Evolutionary conservation across 2,329 filamentous ascomycete species (phyloP).

Genomic region (Huntiella omanensis): DNA sequence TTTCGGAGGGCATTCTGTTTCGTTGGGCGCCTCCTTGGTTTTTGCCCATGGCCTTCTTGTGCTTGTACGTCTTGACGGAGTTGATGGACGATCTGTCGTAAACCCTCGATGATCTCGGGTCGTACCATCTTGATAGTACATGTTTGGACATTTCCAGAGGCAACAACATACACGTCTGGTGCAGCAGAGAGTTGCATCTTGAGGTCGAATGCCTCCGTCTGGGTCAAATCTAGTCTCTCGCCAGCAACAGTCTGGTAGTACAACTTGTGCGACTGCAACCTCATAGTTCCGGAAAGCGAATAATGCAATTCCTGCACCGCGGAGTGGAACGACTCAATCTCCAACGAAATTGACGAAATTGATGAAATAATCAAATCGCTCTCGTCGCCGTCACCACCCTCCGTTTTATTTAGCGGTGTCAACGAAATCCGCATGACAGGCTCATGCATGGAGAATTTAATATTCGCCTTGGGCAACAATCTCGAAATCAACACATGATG

Average conservation of each 20-base stretch:
- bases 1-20: conserved; percentile 55
- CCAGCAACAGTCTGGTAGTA: conserved; percentile 86
- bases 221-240: conserved; percentile 66
- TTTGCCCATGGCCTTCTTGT: conserved; percentile 21
- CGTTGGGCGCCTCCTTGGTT: conserved; percentile 27
- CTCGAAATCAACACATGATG: conserved; percentile 62
- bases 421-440: conserved; percentile 81
- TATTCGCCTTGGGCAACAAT: conserved; percentile 79
- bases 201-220: conserved; percentile 74
- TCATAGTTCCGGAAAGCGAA: conserved; percentile 61
- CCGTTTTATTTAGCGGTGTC: conserved; percentile 49
- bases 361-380: conserved; percentile 92
- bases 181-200: conserved; percentile 71
- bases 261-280: conserved; percentile 69
- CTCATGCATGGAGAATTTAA: conserved; percentile 94
- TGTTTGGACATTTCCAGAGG: conserved; percentile 63
- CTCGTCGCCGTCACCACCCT: conserved; percentile 45
- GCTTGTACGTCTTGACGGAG: conserved; percentile 43
- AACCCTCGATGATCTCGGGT: conserved; percentile 77
- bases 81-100: conserved; percentile 79
- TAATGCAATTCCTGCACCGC: conserved; percentile 71
- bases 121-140: conserved; percentile 80
- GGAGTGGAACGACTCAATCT: conserved; percentile 91
- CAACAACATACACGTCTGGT: conserved; percentile 67
- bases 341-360: conserved; percentile 80